phyloP scores from a whole-genome alignment of 495 filamentous ascomycete species.

The Aspergillus campestris region DNA sequence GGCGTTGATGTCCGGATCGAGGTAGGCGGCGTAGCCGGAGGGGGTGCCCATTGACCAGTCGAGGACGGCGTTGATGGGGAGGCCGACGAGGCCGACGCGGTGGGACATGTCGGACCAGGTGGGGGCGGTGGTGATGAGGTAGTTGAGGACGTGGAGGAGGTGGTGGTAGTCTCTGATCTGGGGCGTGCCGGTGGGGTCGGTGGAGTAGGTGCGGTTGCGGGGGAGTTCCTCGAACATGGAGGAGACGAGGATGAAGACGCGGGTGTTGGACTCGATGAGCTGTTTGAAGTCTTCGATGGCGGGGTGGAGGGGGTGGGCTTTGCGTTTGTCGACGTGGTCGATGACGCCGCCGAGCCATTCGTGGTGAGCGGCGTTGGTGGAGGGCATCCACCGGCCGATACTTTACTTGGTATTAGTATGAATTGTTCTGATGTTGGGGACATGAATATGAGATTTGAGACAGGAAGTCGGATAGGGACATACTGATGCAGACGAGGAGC shows the following conservation, averaged over 20 bases:
- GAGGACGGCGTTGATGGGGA: conserved; percentile 60
- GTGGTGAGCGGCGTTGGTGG: conserved; percentile 19
- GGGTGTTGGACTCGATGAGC: conserved; percentile 37
- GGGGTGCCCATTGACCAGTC: conserved; percentile 69
- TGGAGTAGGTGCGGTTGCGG: conserved; percentile 40
- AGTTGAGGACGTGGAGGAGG: conserved; percentile 57
- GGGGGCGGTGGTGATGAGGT: conserved; percentile 53
- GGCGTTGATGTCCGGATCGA: conserved; percentile 57
- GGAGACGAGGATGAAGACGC: conserved; percentile 28
- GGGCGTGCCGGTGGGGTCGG: conserved; percentile 49
- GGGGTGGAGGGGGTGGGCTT: conserved; percentile 20
- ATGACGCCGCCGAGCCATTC: conserved; percentile 31
- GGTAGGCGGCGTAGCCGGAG: conserved; percentile 56
- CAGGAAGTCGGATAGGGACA: no score
- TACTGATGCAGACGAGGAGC: no score
- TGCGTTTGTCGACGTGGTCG: conserved; percentile 18
- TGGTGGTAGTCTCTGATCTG: conserved; percentile 57
- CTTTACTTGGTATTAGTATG: no score
- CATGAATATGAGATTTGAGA: no score
- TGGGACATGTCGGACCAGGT: conserved; percentile 46
- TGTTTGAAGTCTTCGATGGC: conserved; percentile 35
- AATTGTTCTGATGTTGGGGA: no score
- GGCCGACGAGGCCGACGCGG: conserved; percentile 54
- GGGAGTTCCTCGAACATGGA: conserved; percentile 65
- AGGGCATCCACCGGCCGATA: conserved; percentile 32